Evolutionary conservation across 116 monocot genomes (phyloP).

Genomic region (Dioscorea cayenensis): DNA sequence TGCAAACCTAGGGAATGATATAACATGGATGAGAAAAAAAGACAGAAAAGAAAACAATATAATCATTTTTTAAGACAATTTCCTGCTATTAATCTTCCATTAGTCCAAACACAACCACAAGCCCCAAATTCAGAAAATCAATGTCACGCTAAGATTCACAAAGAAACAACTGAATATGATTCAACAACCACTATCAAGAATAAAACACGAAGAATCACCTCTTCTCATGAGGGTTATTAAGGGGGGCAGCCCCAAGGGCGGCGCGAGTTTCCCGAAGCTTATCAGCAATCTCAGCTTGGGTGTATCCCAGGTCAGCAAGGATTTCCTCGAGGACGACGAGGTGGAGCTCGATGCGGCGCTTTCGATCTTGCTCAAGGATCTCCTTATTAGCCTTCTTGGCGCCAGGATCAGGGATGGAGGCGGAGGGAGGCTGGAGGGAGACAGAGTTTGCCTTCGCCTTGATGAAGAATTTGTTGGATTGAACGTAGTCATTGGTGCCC

Average conservation of each 20-base stretch:
- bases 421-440: constrained; percentile 7
- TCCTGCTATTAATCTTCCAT: too few species aligned
- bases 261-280: constrained; percentile 37
- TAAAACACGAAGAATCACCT: not conserved
- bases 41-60: too few species aligned
- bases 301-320: constrained; percentile 79
- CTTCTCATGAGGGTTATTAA: not conserved
- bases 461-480: constrained; percentile 92
- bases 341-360: constrained; percentile 74
- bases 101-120: too few species aligned
- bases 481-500: constrained; percentile 93
- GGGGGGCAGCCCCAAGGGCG: constrained; percentile 37
- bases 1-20: too few species aligned
- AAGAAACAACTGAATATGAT: too few species aligned
- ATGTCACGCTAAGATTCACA: too few species aligned
- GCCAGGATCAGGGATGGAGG: constrained; percentile 6
- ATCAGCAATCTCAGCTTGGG: constrained; percentile 66
- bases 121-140: too few species aligned
- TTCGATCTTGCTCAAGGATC: constrained; percentile 90
- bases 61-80: too few species aligned
- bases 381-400: constrained; percentile 79
- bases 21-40: too few species aligned
- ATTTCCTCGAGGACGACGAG: constrained; percentile 72
- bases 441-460: constrained; percentile 18
- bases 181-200: too few species aligned